These are phyloP conservation scores for Podospora appendiculata DNA, from an alignment of 495 filamentous ascomycete species.

Conservation along the genomic window DNA sequence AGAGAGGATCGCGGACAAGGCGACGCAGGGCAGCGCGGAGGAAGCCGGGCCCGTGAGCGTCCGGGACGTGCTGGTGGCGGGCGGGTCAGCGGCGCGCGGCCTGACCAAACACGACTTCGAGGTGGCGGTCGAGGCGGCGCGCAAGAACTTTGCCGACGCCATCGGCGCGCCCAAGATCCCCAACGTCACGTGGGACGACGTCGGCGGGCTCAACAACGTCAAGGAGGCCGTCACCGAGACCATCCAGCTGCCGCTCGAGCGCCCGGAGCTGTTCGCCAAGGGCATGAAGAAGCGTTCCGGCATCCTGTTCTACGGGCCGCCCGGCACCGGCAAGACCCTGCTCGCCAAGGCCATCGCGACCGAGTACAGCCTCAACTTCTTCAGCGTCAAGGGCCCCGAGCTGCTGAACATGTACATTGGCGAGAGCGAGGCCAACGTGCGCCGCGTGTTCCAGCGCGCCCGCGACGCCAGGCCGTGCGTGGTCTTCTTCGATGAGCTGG, in stretches of 20 bases:
- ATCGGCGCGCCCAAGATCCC: conserved; percentile 98
- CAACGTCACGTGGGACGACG: conserved; percentile 93
- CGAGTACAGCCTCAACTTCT: conserved; percentile 98
- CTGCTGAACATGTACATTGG: conserved; percentile 99
- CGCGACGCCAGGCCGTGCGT: conserved; percentile 94
- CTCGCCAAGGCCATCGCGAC: conserved; percentile 97
- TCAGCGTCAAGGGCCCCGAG: conserved; percentile 96
- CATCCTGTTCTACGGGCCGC: conserved; percentile 96
- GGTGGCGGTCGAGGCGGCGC: conserved; percentile 80
- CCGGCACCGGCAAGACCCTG: conserved; percentile 93
- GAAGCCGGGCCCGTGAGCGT: conserved; percentile 42
- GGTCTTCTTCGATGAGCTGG: conserved; percentile 97
- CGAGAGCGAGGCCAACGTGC: conserved; percentile 95
- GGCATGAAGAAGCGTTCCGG: conserved; percentile 98
- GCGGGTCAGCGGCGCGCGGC: conserved; percentile 68
- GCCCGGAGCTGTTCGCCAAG: conserved; percentile 92
- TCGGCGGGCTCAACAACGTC: conserved; percentile 86
- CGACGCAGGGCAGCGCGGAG: conserved; percentile 6
- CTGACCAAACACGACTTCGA: conserved; percentile 87
- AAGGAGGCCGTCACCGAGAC: conserved; percentile 96
- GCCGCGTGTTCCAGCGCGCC: conserved; percentile 90
- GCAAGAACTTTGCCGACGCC: conserved; percentile 94
- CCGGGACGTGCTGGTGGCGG: conserved; percentile 81
- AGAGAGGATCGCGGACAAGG: conserved; percentile 50
- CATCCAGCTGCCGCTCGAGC: conserved; percentile 85